Base-by-base conservation (phyloP, 129 eudicot species). In the Erigeron canadensis region DNA sequence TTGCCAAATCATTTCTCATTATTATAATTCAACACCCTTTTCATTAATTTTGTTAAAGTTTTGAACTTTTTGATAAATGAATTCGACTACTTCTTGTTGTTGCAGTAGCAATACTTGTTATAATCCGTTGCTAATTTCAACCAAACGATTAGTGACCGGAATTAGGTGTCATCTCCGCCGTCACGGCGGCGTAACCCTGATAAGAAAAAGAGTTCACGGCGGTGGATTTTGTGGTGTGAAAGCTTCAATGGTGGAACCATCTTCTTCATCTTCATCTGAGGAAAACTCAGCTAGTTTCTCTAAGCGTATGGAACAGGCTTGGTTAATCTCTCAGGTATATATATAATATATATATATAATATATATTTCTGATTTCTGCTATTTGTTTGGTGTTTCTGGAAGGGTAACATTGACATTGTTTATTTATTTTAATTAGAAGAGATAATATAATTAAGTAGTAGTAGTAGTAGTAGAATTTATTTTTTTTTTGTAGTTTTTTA, bases 271-370 rank as follows among this genome's bases (percentile, higher is more conserved):
- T 0, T 73, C 91, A 5, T 66, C 79, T 60, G 28, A n/a, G 19
- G 97, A 86, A 47, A 82, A 75, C n/a, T 79, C 88, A 13, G 74
- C 84, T 65, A 78, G 78, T 77, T 87, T 86, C 50, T 50, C n/a
- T 28, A 67, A 88, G 6, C 91, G 95, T 70, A 84, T 86, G 82
- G 97, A 91, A 82, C 97, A 87, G 18, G 88, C 92, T 17, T 91
- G 97, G 97, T 65, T 86, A 72, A 89, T 89, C 64, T 82, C 96
- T 69, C 86, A 86, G 89, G 96, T 89, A 43, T 23, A 9, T 38
- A 39, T 7, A 7, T 34, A 21, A 28, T 28, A 28, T 28, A 28
- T 28, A 28, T 28, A 28, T 28, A 28, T 28, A 28, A 28, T 28
- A 28, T 28, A 28, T 1, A 28, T 28, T 28, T 28, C 34, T 28